phyloP scores from a whole-genome alignment of 805 yeast genomes.

The Dipodascus albidus region DNA sequence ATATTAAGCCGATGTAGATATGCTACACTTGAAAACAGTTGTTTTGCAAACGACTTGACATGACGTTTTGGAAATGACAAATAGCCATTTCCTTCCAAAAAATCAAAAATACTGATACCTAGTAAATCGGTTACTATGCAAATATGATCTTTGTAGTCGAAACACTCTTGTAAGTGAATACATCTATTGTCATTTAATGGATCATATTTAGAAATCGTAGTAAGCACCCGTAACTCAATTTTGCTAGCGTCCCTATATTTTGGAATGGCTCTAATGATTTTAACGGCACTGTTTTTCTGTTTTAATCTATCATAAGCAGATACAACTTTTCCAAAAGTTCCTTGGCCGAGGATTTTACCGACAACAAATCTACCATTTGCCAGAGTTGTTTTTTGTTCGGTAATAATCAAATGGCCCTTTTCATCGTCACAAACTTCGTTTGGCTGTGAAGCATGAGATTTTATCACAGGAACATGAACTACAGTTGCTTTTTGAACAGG shows the following conservation, averaged over 20 bases:
- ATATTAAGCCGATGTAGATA: conserved; percentile 82
- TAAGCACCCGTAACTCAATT: conserved; percentile 75
- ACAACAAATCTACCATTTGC: conserved; percentile 43
- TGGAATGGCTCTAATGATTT: conserved; percentile 83
- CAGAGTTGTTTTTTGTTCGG: neutral
- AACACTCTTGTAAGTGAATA: conserved; percentile 76
- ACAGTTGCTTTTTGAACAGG: conserved; percentile 21
- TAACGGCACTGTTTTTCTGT: conserved; percentile 67
- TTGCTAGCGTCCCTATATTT: conserved; percentile 93
- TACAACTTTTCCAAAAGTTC: conserved; percentile 86
- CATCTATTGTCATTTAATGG: conserved; percentile 59
- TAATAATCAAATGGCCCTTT: conserved; percentile 20
- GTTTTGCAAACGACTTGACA: conserved; percentile 79
- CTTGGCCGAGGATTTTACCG: conserved; percentile 67
- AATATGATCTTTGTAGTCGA: conserved; percentile 87
- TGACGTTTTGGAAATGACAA: conserved; percentile 92
- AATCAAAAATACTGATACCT: conserved; percentile 81
- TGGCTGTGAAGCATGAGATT: conserved; percentile 2
- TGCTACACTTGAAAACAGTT: conserved; percentile 72
- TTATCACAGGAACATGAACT: conserved; percentile 19
- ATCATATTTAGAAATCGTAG: conserved; percentile 67
- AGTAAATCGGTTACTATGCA: conserved; percentile 85
- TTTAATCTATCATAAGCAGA: conserved; percentile 62
- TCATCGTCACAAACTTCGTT: conserved; percentile 22
- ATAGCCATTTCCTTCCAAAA: conserved; percentile 71